phyloP scores from a whole-genome alignment of 1,284 basidiomycete genomes.

The Salmacisia buchloeana region DNA sequence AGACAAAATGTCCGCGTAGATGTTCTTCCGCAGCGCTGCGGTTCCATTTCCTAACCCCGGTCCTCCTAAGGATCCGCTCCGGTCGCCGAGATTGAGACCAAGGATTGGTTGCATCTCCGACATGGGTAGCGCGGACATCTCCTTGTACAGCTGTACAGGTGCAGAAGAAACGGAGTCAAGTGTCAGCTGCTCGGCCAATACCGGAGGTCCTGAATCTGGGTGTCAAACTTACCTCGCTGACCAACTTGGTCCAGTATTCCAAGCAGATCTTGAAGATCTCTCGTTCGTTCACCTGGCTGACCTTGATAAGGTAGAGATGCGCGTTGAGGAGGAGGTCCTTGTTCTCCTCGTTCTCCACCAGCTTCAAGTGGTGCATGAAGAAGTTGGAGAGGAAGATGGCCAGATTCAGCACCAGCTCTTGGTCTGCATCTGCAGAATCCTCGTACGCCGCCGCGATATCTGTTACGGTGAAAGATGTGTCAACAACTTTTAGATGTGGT shows the following conservation, averaged over 20 bases:
- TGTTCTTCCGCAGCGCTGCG: constrained; percentile 70
- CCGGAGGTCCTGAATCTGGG: background rate
- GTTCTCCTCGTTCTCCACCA: constrained; percentile 85
- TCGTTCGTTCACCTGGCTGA: constrained; percentile 94
- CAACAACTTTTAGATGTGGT: constrained; percentile 7
- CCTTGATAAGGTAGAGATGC: constrained; percentile 97
- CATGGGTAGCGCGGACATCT: constrained; percentile 85
- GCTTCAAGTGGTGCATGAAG: constrained; percentile 73
- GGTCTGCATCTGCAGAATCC: constrained; percentile 82
- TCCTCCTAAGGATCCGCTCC: constrained; percentile 28
- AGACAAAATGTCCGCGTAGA: constrained; percentile 79
- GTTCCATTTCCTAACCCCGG: constrained; percentile 21
- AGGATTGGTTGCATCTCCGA: constrained; percentile 89
- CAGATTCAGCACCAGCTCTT: constrained; percentile 95
- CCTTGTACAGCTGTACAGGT: constrained; percentile 79
- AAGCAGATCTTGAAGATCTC: constrained; percentile 99
- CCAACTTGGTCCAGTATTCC: constrained; percentile 99
- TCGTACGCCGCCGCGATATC: constrained; percentile 82
- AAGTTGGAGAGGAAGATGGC: constrained; percentile 96
- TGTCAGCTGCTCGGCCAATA: background rate
- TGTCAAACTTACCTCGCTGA: constrained; percentile 54
- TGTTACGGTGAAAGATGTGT: constrained; percentile 52
- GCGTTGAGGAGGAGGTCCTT: constrained; percentile 75
- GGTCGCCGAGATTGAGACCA: constrained; percentile 67
- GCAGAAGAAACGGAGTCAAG: background rate